Evolutionary conservation across 352 stramenopile genomes (phyloP), one percentile per base, ranked within the genome.

Genomic region (Globisporangium recalcitrans): DNA sequence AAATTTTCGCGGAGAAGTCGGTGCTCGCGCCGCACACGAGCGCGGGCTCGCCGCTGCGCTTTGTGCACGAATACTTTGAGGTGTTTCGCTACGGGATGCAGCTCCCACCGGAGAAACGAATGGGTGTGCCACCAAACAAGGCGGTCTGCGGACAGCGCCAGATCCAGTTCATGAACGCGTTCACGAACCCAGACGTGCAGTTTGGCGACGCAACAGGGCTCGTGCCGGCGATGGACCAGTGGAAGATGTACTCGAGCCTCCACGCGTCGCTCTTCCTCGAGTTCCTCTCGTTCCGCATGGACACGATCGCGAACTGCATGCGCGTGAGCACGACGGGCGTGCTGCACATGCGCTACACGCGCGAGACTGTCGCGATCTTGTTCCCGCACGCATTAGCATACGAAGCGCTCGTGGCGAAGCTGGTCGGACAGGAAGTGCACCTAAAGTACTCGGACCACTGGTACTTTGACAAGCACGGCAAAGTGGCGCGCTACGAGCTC

Each of bases 341-440:
- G 21, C 31, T 78, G 55, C 65, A 74, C 54, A 69, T 76, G 38
- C 66, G 65, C 26, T 79, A 78, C 64, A 69, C 72, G 9, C 65
- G 66, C 7, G 31, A 52, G 4, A 78, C 70, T 2, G 66, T 83
- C 31, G 60, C 72, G 42, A 56, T 26, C 19, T 40, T 83, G n/a
- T 83, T 78, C 58, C 74, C 74, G 29, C 68, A 77, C 27, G 22
- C 73, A 7, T 26, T 78, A 0, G 22, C 58, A 51, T 22, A 74
- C 49, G 55, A 64, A 21, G 40, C 52, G n/a, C 67, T 83, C 40
- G 60, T 77, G 3, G 29, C 68, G 16, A 42, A 48, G 27, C 72
- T 83, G 8, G 40, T 80, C 10, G 72, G 73, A 26, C 62, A 64
- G 24, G 57, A 76, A 49, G 44, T 79, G 5, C 59, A 64, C 26